phyloP scores from a whole-genome alignment of 2,329 filamentous ascomycete species.

The Fragosphaeria purpurea region DNA sequence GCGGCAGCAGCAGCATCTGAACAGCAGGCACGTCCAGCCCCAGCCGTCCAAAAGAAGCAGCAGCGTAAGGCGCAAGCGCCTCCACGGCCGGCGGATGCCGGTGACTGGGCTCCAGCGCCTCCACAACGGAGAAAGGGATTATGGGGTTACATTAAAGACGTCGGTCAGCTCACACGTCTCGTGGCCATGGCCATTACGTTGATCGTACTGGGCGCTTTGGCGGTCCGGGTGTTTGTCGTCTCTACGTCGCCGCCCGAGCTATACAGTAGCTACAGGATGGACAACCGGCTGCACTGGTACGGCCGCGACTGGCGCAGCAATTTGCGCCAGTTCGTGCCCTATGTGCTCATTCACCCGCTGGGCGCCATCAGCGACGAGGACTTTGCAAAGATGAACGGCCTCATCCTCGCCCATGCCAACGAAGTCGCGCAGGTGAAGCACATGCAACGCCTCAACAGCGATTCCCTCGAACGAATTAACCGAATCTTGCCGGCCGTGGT shows the following conservation, averaged over 20 bases:
- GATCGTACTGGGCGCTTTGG: constrained; percentile 7
- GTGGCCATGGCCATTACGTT: constrained; percentile 10
- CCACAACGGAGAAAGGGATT: too few species aligned
- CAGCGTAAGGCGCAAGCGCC: too few species aligned
- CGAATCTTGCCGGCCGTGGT: constrained; percentile 45
- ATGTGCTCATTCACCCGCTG: constrained; percentile 12
- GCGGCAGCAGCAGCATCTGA: not conserved
- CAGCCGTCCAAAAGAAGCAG: not conserved
- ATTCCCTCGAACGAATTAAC: constrained; percentile 33
- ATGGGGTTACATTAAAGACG: not conserved
- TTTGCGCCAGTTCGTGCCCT: constrained; percentile 15
- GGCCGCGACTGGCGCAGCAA: constrained; percentile 16
- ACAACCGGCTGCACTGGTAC: constrained; percentile 17
- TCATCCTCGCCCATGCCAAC: constrained; percentile 14
- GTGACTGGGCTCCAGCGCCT: too few species aligned
- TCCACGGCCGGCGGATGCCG: too few species aligned
- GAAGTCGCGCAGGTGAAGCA: constrained; percentile 20
- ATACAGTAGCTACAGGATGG: constrained; percentile 14
- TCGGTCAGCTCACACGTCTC: not conserved
- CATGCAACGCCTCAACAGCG: constrained; percentile 24
- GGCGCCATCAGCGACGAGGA: constrained; percentile 16
- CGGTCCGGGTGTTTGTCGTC: constrained; percentile 12
- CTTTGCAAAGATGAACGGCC: constrained; percentile 15
- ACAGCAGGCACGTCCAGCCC: not conserved
- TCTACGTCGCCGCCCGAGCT: constrained; percentile 10